Percentiles rank a stretch among this genome's conserved stretches.
These are phyloP conservation scores for Eucommia ulmoides DNA, from an alignment of 257 asterid genomes.

Conservation along the genomic window DNA sequence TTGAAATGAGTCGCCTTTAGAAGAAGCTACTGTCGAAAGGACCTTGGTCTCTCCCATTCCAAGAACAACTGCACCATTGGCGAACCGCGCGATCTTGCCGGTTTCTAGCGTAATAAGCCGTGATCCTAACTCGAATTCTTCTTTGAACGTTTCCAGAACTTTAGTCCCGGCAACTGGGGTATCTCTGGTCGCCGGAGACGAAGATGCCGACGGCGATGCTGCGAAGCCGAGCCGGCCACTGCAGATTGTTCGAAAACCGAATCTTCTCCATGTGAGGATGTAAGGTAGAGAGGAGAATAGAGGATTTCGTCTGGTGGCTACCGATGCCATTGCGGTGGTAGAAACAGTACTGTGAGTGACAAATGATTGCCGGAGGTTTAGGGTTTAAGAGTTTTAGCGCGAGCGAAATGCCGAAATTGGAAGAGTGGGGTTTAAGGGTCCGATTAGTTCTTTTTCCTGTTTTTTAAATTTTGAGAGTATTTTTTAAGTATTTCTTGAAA, in stretches of 20 bases:
- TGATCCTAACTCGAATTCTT: slow-evolving; percentile 78
- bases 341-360: background rate
- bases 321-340: slow-evolving; percentile 39
- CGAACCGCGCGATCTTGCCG: slow-evolving; percentile 82
- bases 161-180: slow-evolving; percentile 36
- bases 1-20: slow-evolving; percentile 61
- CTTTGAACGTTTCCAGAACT: slow-evolving; percentile 60
- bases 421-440: slow-evolving; percentile 4
- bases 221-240: slow-evolving; percentile 51
- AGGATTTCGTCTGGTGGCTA: slow-evolving; percentile 48
- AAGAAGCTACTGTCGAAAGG: slow-evolving; percentile 71
- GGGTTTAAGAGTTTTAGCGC: slow-evolving; percentile 13
- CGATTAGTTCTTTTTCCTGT: no score
- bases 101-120: slow-evolving; percentile 55
- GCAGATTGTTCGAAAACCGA: slow-evolving; percentile 46
- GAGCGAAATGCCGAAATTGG: background rate
- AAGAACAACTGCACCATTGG: slow-evolving; percentile 77
- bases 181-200: slow-evolving; percentile 30
- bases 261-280: slow-evolving; percentile 44
- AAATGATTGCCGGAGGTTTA: slow-evolving; percentile 7
- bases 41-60: slow-evolving; percentile 89
- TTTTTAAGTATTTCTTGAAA: no score
- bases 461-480: no score
- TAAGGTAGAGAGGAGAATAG: slow-evolving; percentile 42
- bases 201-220: slow-evolving; percentile 19